Evolutionary conservation across 768 basidiomycete species (phyloP), one percentile per base, ranked within the genome.

Genomic region (Wakefieldia striispora): DNA sequence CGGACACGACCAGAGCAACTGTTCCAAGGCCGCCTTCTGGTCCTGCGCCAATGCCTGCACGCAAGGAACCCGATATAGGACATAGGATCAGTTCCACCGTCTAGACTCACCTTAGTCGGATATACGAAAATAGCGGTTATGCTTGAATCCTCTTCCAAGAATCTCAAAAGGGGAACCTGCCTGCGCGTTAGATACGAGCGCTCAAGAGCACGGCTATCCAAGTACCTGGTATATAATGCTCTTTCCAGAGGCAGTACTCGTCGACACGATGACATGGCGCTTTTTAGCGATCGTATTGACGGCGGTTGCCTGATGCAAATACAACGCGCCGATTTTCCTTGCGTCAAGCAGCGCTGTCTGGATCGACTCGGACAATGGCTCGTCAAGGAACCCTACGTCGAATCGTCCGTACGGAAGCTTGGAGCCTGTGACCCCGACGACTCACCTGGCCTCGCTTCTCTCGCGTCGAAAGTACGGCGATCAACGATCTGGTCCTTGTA

Each of bases 171-270:
- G 1, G 92, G 91, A 19, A 92, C 77, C 86, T 91, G 45, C 40
- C 5, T 11, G 39, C 13, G 34, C 3, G 36, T 47, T 33, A 49
- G 33, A 31, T 4, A n/a, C 7, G 40, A 37, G 3, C 6, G 23
- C 14, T 40, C 23, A 16, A 42, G 40, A 40, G 14, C n/a, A 24
- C 21, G 12, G n/a, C n/a, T 7, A 23, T 33, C 5, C n/a, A 44
- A 59, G 27, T 49, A 84, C 89, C 72, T 92, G 90, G 64, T 91
- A 93, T 37, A 92, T 90, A 13, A 91, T 71, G 68, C 88, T 91
- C 70, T 92, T 93, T 3, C 91, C 91, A 4, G 90, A 92, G 7
- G 92, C 91, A 8, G 93, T 95, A 54, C 85, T 86, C 0, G 92
- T 95, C 5, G 91, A 93, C 24, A 94, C 88, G 31, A 95, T 88